Base-by-base conservation (phyloP, 805 yeast genomes). In the Candida suzukii region DNA sequence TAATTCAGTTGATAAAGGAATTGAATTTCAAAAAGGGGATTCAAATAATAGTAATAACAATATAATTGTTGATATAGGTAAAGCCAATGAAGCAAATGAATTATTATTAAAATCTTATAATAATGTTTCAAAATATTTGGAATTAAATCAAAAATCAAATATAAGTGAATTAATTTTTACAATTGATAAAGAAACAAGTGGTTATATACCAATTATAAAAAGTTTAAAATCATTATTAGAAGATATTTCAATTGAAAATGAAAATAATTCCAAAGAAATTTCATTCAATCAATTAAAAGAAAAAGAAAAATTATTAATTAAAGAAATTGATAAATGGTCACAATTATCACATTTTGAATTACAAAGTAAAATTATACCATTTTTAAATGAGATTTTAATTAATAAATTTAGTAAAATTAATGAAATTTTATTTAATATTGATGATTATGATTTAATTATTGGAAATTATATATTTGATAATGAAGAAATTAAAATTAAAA, bases 291-390 rank as follows among this genome's bases (percentile, higher is more conserved):
- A 43, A 18, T 21, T 46, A 27, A 31, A 45, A 41, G 37, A 41
- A 27, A 42, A 47, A 24, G 41, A 33, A 18, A 42, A 38, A 7
- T 8, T 16, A 10, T 39, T 56, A 21, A 46, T 44, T 28, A 38
- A 39, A 2, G 53, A 60, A 37, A 53, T 64, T 9, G 49, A 46
- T 16, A 46, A 46, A 14, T 62, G 67, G 67, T 48, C 64, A 1
- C 65, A 61, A 44, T 35, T 40, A 9, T 54, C 66, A 3, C 68
- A 64, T 49, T 50, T 55, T 37, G 66, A 61, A 41, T 43, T 64
- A 28, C 68, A 64, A 41, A 49, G 63, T 1, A 51, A 51, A 18
- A 53, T 63, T 13, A 46, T 47, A 1, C 66, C 65, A 9, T 61
- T 54, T 35, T 40, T 60, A 31, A 53, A 60, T 3, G 45, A 53